phyloP scores from a whole-genome alignment of 352 stramenopile species.

The Phytophthora macrochlamydospora region DNA sequence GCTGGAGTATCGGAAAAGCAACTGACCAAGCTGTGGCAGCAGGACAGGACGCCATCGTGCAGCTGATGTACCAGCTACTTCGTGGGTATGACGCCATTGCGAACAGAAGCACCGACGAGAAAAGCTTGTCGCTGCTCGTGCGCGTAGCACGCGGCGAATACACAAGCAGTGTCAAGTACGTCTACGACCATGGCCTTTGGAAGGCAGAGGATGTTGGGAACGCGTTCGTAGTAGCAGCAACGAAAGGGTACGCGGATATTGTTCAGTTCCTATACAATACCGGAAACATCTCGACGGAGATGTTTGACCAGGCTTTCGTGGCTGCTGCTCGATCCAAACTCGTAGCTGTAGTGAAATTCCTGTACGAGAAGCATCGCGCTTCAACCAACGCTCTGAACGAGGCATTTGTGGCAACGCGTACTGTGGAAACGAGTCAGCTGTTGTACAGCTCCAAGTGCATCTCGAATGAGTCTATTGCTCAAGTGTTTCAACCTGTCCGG shows the following conservation, averaged over 20 bases:
- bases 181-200: neutral
- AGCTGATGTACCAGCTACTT: too few species aligned
- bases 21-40: too few species aligned
- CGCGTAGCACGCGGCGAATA: neutral
- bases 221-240: neutral
- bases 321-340: neutral
- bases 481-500: neutral
- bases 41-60: too few species aligned
- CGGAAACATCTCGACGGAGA: neutral
- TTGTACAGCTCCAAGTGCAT: neutral
- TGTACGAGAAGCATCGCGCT: neutral
- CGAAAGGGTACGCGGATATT: neutral
- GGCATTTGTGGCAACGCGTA: neutral
- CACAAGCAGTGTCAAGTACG: neutral
- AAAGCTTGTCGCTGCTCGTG: too few species aligned
- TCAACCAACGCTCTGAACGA: neutral
- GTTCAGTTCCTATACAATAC: neutral
- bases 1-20: too few species aligned
- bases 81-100: too few species aligned
- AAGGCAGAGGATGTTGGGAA: neutral
- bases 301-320: neutral
- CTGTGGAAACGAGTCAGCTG: neutral
- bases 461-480: neutral
- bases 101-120: too few species aligned
- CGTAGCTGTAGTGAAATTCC: neutral